These are phyloP conservation scores for Kazachstania sp. DNA, from an alignment of 1,139 yeast genomes.

Conservation along the genomic window DNA sequence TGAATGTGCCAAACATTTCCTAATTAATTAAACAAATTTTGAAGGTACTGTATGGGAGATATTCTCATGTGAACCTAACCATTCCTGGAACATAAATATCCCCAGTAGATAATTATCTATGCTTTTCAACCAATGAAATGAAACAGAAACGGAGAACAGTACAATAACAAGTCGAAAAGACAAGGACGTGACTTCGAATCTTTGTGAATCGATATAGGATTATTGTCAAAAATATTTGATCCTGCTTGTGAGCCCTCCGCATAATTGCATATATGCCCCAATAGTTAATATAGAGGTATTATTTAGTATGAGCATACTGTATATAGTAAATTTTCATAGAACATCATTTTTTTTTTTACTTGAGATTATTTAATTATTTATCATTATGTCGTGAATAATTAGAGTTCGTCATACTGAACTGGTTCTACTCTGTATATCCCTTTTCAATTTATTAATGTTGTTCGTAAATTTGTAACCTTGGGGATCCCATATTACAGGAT, in stretches of 20 bases:
- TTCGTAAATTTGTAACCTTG: slow-evolving; percentile 33
- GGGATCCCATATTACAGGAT: slow-evolving; percentile 48
- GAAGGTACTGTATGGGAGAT: neutral
- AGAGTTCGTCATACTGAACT: neutral
- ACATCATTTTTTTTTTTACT: neutral
- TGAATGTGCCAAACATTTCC: slow-evolving; percentile 75
- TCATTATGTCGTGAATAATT: too few relatives aligned
- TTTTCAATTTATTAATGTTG: slow-evolving; percentile 27
- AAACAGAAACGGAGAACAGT: too few relatives aligned
- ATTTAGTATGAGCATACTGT: neutral
- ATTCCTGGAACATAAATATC: too few relatives aligned
- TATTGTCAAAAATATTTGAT: too few relatives aligned
- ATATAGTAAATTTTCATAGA: neutral
- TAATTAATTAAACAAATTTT: slow-evolving; percentile 5
- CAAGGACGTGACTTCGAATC: too few relatives aligned
- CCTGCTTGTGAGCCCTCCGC: neutral
- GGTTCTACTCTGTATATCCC: slow-evolving; percentile 16
- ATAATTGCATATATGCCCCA: neutral
- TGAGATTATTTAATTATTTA: too few relatives aligned
- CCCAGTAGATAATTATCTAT: too few relatives aligned
- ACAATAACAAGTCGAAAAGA: too few relatives aligned
- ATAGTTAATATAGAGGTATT: neutral
- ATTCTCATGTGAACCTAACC: too few relatives aligned
- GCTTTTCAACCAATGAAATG: too few relatives aligned
- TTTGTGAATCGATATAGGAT: too few relatives aligned